Conservation (phyloP, 192 early-diverging fungal species). For the Umbelopsis isabellina region DNA sequence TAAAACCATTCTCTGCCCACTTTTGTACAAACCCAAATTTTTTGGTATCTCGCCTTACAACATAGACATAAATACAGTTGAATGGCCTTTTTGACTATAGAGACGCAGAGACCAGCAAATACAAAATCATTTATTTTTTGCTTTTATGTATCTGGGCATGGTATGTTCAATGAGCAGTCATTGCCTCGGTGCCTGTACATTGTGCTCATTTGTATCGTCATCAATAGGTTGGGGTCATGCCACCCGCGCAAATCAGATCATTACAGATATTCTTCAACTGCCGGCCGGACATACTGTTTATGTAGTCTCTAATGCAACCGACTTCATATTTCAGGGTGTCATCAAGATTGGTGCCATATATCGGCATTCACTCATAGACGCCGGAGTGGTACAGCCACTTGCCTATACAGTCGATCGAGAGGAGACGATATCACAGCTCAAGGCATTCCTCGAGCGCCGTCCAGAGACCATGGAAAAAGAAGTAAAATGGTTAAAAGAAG, state of each 20-base stretch:
- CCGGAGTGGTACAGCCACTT: conserved; percentile 63
- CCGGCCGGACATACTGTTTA: conserved; percentile 50
- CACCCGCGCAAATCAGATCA: conserved; percentile 59
- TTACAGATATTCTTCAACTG: conserved; percentile 48
- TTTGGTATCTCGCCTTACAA: background rate
- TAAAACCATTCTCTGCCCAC: background rate
- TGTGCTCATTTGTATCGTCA: background rate
- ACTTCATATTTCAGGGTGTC: conserved; percentile 61
- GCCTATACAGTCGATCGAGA: conserved; percentile 63
- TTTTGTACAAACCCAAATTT: conserved; percentile 2
- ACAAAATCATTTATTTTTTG: conserved; percentile 52
- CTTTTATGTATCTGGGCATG: conserved; percentile 63
- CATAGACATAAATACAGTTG: conserved; percentile 2
- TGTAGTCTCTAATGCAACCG: conserved; percentile 58
- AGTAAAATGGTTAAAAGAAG: conserved; percentile 52
- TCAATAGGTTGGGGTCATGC: conserved; percentile 64
- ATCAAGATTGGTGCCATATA: conserved; percentile 54
- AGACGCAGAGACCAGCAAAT: conserved; percentile 10
- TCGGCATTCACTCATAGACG: conserved; percentile 60
- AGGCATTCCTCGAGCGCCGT: conserved; percentile 46
- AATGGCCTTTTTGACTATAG: conserved; percentile 29
- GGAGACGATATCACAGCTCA: conserved; percentile 55
- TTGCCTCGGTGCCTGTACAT: background rate
- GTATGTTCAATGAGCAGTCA: conserved; percentile 33
- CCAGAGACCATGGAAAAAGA: conserved; percentile 47